Conservation (phyloP, 495 filamentous ascomycete species). For the Tuber microsphaerosporum region DNA sequence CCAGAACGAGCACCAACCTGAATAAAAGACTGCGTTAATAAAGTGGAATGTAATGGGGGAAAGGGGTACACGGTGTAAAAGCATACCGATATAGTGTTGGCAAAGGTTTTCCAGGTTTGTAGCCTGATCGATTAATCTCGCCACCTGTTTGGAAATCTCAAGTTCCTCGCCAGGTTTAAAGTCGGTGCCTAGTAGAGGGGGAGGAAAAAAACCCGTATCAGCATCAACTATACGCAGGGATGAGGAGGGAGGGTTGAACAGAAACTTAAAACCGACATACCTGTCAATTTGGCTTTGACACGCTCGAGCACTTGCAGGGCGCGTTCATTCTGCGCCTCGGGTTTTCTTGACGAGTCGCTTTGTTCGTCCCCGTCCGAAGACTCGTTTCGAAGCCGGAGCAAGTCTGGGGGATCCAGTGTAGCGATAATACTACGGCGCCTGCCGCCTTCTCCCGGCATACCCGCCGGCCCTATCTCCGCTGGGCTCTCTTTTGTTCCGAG, state of each 20-base stretch:
- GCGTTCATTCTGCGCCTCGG: conserved; percentile 83
- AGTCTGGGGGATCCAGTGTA: conserved; percentile 25
- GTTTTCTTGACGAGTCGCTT: conserved; percentile 42
- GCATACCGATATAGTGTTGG: conserved; percentile 85
- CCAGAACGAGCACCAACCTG: conserved; percentile 42
- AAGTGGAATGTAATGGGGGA: background rate
- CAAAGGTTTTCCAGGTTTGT: conserved; percentile 96
- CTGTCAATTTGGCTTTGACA: conserved; percentile 89
- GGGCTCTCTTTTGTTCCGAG: conserved; percentile 73
- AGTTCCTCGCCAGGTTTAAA: conserved; percentile 70
- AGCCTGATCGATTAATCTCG: conserved; percentile 86
- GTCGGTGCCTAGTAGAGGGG: conserved; percentile 43
- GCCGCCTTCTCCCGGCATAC: conserved; percentile 23
- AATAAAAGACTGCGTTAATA: background rate
- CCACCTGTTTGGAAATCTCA: conserved; percentile 79
- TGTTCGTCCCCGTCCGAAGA: conserved; percentile 34
- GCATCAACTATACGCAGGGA: background rate
- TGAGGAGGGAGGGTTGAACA: background rate
- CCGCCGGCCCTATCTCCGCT: conserved; percentile 25
- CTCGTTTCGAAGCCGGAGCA: conserved; percentile 25
- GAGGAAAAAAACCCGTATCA: background rate
- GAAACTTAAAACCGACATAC: conserved; percentile 33
- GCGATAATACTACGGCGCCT: conserved; percentile 35
- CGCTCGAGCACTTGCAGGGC: conserved; percentile 86
- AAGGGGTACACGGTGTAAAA: background rate